phyloP scores from a whole-genome alignment of 805 yeast species.

The Yarrowia osloensis region DNA sequence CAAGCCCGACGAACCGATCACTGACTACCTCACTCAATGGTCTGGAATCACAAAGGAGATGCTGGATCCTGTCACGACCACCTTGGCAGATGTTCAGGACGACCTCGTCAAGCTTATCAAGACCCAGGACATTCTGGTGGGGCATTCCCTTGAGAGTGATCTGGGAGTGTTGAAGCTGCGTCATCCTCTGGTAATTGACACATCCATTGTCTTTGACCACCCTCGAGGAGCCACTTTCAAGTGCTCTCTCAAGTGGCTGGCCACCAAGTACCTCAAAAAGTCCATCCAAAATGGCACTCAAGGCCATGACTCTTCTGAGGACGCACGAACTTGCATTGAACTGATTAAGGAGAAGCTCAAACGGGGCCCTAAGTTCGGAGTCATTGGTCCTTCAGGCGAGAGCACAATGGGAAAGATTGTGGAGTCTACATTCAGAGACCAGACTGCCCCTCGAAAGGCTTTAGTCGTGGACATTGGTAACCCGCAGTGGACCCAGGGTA shows the following conservation, averaged over 20 bases:
- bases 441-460: conserved; percentile 31
- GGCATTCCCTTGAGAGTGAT: conserved; percentile 90
- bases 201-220: conserved; percentile 72
- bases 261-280: conserved; percentile 55
- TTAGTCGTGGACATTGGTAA: conserved; percentile 45
- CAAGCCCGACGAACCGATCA: conserved; percentile 71
- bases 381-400: conserved; percentile 37
- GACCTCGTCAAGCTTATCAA: conserved; percentile 53
- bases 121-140: conserved; percentile 67
- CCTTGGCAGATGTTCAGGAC: conserved; percentile 66
- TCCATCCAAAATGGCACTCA: conserved; percentile 66
- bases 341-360: conserved; percentile 67
- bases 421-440: conserved; percentile 4
- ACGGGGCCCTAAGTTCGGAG: conserved; percentile 70
- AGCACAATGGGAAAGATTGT: conserved; percentile 23
- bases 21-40: conserved; percentile 77
- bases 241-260: conserved; percentile 75
- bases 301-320: conserved; percentile 89
- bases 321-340: conserved; percentile 77
- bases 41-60: conserved; percentile 84
- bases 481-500: conserved; percentile 42
- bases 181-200: conserved; percentile 79
- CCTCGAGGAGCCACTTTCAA: conserved; percentile 79
- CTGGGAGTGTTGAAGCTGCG: conserved; percentile 66
- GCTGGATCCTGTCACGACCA: conserved; percentile 62